Base-by-base conservation (phyloP, 2,329 filamentous ascomycete genomes). In the Penicillium frequentans region DNA sequence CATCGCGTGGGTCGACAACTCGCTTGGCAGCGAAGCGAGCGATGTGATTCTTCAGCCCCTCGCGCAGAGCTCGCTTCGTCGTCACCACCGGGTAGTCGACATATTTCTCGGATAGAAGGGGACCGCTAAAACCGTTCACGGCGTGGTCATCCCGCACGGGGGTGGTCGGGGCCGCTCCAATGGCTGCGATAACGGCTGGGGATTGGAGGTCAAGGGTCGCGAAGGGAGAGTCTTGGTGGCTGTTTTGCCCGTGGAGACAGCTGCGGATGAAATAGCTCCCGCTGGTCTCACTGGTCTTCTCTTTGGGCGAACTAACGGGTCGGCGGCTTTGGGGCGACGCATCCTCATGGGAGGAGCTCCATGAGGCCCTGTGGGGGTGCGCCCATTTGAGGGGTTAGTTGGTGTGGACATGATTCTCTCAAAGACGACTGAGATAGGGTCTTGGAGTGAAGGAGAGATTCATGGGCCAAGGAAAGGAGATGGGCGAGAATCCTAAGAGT, bases 41-140 rank as follows among this genome's bases (percentile, higher is more conserved):
- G 61, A 96, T 85, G 71, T 99, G 95, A 68, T 92, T 87, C 49
- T 93, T 89, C 57, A 96, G 78, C 6, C 89, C 90, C 64, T 95
- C 89, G 55, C 90, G 82, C 49, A 96, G 75, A 10, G 88, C 86
- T 68, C 88, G 87, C 75, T 96, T 96, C 7, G 91, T 96, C 7
- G 92, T 90, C 62, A 91, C 85, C 19, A 98, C 82, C 14, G 91
- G 90, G 65, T 79, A 87, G 67, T 87, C 87, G 11, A 71, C 68
- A 59, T 76, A 79, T 26, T 66, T 71, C 37, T 72, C 68, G 5
- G 73, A 75, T 23, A 78, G 63, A n/a, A 75, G 61, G 31, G 72
- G 69, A 5, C 75, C 75, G 44, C 72, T 78, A 56, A 79, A 80
- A 4, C 76, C 75, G 52, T 79, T 79, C 8, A 69, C 65, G 0